These are phyloP conservation scores for Rhodotorula sp. DNA, from an alignment of 1,284 basidiomycete species.

Conservation along the genomic window DNA sequence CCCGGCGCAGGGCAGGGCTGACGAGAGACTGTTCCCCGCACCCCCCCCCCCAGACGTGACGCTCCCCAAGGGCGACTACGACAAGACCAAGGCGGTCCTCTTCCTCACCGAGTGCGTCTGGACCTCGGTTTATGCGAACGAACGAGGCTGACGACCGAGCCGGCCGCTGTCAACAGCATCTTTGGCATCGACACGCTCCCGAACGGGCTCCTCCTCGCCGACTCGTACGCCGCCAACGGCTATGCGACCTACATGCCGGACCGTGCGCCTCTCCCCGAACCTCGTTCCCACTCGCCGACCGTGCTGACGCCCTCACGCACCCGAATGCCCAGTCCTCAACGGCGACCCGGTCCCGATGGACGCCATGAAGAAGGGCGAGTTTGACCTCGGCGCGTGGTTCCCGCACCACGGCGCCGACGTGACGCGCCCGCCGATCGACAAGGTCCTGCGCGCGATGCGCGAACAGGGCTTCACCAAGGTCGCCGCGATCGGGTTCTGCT, in stretches of 20 bases:
- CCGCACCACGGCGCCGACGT: slow-evolving; percentile 54
- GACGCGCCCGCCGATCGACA: slow-evolving; percentile 62
- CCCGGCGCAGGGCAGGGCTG: not conserved
- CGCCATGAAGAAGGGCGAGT: slow-evolving; percentile 52
- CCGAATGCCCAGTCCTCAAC: slow-evolving; percentile 53
- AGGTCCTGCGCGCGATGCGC: slow-evolving; percentile 50
- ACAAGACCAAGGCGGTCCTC: slow-evolving; percentile 47
- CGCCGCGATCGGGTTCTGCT: slow-evolving; percentile 69
- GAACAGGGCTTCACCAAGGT: slow-evolving; percentile 46
- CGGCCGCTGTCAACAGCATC: slow-evolving; percentile 10
- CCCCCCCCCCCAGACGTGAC: slow-evolving; percentile 21
- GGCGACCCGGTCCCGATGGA: slow-evolving; percentile 60
- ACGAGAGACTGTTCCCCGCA: not conserved
- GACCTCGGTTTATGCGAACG: too few species aligned
- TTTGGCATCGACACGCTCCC: slow-evolving; percentile 27
- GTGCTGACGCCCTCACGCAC: not conserved
- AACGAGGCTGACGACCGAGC: too few species aligned
- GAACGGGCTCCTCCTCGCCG: slow-evolving; percentile 52
- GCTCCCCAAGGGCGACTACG: slow-evolving; percentile 32
- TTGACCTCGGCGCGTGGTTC: slow-evolving; percentile 41
- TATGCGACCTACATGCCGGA: slow-evolving; percentile 65
- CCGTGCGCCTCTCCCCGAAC: slow-evolving; percentile 35
- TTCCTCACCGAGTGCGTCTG: slow-evolving; percentile 46
- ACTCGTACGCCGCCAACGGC: slow-evolving; percentile 72
- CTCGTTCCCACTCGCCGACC: fast-evolving